Evolutionary conservation across 2,329 filamentous ascomycete species (phyloP).

Genomic region (Rhynchosporium graminicola): DNA sequence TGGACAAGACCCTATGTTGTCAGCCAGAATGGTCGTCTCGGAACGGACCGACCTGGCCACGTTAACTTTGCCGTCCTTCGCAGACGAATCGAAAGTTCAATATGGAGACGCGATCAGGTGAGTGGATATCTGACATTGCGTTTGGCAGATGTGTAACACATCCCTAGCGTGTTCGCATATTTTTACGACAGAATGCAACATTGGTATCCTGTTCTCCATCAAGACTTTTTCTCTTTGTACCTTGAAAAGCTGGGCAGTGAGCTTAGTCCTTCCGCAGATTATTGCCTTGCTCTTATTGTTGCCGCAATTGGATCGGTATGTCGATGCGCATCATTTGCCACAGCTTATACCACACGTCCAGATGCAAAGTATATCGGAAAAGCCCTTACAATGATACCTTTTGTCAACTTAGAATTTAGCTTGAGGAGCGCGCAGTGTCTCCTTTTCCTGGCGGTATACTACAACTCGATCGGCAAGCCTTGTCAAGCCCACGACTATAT

Average conservation of each 20-base stretch:
- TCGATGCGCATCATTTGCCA: slow-evolving; percentile 18
- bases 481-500: slow-evolving; percentile 40
- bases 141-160: not conserved
- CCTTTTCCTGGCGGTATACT: slow-evolving; percentile 37
- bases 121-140: not conserved
- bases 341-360: slow-evolving; percentile 15
- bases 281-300: slow-evolving; percentile 37
- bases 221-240: slow-evolving; percentile 32
- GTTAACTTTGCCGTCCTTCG: slow-evolving; percentile 14
- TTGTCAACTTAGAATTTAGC: slow-evolving; percentile 33
- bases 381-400: slow-evolving; percentile 30
- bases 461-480: slow-evolving; percentile 35
- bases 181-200: slow-evolving; percentile 37
- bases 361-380: slow-evolving; percentile 23
- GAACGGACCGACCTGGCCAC: slow-evolving; percentile 22
- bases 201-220: slow-evolving; percentile 37
- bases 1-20: slow-evolving; percentile 19
- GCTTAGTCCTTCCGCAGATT: slow-evolving; percentile 29
- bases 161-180: slow-evolving; percentile 29
- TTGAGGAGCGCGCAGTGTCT: slow-evolving; percentile 36
- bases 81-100: slow-evolving; percentile 17
- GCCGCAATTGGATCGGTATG: slow-evolving; percentile 36
- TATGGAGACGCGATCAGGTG: not conserved
- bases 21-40: slow-evolving; percentile 17
- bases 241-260: slow-evolving; percentile 29